Base-by-base conservation (phyloP, 2,329 filamentous ascomycete species). In the Trichoderma sp. region DNA sequence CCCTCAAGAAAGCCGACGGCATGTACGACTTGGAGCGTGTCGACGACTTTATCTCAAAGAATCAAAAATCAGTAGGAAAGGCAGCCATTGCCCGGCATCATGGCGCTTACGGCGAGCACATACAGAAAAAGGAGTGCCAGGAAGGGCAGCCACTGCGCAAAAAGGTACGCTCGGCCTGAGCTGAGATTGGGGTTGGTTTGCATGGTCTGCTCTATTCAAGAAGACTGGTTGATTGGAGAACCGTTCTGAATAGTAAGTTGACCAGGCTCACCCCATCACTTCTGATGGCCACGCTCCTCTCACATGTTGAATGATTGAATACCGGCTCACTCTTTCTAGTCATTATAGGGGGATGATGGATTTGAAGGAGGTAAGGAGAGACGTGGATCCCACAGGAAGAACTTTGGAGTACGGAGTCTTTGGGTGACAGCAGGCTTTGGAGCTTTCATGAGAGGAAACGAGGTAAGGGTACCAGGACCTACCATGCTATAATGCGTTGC, bases 11-110 rank as follows among this genome's bases (percentile, higher is more conserved):
- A 28, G 66, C 68, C 0, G 68, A 79, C 5, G 83, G 82, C 0
- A 72, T 80, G n/a, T 84, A 79, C 64, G 70, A 81, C 62, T 71
- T 79, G 28, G 78, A 80, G 0, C 70, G 72, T 2, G 78, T 84
- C 2, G 68, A 68, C 5, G 65, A 67, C 0, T 88, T 83, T 67
- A 77, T 86, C 3, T 17, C 60, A 6, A 63, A 69, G 0, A 72
- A 79, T 48, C 79, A 80, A 74, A 66, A 75, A 10, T 69, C 70
- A 12, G 75, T 84, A 9, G 77, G 76, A 4, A 66, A 74, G 3
- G 70, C 69, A 34, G 78, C 79, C 1, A 69, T 76, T 66, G 63
- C 65, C 26, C 69, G 66, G 41, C 74, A 77, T 19, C 24, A 71
- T 9, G 61, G 34, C 34, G 34, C 12, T 39, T 39, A 39, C 34